Base-by-base conservation (phyloP, 176 grass and related monocot species). In the Thalia dealbata region DNA sequence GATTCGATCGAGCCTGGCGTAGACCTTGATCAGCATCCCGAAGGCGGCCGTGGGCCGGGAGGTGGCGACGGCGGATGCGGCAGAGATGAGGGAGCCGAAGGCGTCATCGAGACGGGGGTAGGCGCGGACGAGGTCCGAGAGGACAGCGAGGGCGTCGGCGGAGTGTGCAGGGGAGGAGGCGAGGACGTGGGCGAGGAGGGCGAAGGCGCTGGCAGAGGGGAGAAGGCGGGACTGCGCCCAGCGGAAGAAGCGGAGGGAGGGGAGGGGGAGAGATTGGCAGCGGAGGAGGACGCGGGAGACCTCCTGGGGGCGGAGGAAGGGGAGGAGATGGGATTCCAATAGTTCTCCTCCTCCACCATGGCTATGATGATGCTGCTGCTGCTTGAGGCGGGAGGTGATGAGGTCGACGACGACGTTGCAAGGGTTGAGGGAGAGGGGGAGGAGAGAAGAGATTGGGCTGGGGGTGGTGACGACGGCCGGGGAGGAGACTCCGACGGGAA, bases 401-500 rank as follows among this genome's bases (percentile, higher is more conserved):
- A 90, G 86, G 45, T 90, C 67, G 67, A 96, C 81, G 67, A 82
- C 67, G 74, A 82, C 74, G 81, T 84, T 62, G 80, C 69, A 86
- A 14, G 92, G 89, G 64, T 96, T 83, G 45, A 96, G 80, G 38
- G 82, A 75, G 26, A 84, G 84, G 28, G 89, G 84, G 73, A 90
- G 87, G 24, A 96, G 92, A n/a, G 92, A 91, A 54, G 78, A 70
- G 55, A 84, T 50, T 1, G 82, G 26, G 28, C 6, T 14, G 23
- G n/a, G 14, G 44, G 44, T 21, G 74, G 67, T 28, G 52, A 4
- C 27, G 41, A 3, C 35, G 69, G 78, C 3, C 18, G 30, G 11
- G 44, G 69, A 46, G 78, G 11, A 35, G 54, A 19, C 43, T 72
- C 6, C 13, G 15, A 13, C 23, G 0, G 69, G 18, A 19, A 23